Conservation (phyloP, 1,284 basidiomycete species). For the Rhodotorula sp. region DNA sequence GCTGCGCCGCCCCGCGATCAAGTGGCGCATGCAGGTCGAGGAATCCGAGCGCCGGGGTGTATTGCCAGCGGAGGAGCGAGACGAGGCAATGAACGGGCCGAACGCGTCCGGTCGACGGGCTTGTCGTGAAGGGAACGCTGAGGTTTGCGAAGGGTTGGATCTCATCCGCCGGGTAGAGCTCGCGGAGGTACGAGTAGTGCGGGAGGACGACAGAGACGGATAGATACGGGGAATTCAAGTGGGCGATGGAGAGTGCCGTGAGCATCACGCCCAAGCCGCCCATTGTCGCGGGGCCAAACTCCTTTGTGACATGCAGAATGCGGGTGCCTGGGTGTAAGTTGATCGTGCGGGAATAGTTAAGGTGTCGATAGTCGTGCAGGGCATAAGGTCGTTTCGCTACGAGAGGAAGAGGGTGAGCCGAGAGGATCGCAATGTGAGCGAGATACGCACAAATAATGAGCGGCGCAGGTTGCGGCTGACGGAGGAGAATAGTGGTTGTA, state of each 20-base stretch:
- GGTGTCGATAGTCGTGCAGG: conserved; percentile 18
- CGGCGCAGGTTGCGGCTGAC: background rate
- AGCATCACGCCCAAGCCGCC: conserved; percentile 38
- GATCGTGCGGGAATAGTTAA: conserved; percentile 9
- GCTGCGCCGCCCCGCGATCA: background rate
- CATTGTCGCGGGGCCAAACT: conserved; percentile 40
- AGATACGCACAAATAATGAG: conserved; percentile 1
- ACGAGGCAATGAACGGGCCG: conserved; percentile 12
- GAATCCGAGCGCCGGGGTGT: conserved; percentile 13
- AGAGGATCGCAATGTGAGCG: background rate
- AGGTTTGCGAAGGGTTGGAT: conserved; percentile 15
- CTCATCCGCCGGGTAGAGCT: background rate
- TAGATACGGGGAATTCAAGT: conserved; percentile 20
- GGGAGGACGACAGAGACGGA: conserved; percentile 32
- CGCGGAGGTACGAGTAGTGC: conserved; percentile 32
- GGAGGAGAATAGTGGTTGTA: background rate
- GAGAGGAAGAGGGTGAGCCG: background rate
- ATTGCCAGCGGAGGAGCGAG: conserved; percentile 25
- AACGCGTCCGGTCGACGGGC: background rate
- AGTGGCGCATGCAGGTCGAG: background rate
- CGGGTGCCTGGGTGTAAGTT: conserved; percentile 7
- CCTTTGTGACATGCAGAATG: conserved; percentile 36
- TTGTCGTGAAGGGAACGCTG: background rate
- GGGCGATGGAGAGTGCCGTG: conserved; percentile 31
- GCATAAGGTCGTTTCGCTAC: background rate